These are phyloP conservation scores for Echium plantagineum DNA, from an alignment of 257 asterid species.

Conservation along the genomic window DNA sequence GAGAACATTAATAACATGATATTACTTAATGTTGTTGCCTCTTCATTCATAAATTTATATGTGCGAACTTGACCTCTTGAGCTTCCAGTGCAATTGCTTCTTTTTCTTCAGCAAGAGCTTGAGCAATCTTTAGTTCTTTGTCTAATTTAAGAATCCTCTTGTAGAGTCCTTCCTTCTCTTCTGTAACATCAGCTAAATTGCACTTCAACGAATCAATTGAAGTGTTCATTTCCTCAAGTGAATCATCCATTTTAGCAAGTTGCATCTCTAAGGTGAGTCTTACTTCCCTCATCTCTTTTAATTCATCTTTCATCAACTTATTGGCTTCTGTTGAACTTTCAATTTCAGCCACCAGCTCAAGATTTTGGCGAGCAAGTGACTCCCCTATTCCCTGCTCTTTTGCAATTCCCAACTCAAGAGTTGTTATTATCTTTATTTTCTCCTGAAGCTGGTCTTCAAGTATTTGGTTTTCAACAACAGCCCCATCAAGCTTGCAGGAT, in stretches of 20 bases:
- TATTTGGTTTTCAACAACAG: constrained; percentile 35
- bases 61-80: constrained; percentile 47
- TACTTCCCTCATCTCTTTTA: constrained; percentile 32
- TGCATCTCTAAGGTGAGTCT: constrained; percentile 53
- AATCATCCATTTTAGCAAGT: constrained; percentile 47
- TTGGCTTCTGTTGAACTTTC: constrained; percentile 37
- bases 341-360: constrained; percentile 38
- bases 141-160: constrained; percentile 28
- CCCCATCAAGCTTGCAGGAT: constrained; percentile 46
- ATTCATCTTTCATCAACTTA: constrained; percentile 43
- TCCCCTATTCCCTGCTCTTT: constrained; percentile 31
- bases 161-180: constrained; percentile 47
- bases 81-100: constrained; percentile 61
- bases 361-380: constrained; percentile 36
- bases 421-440: constrained; percentile 31
- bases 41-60: background rate
- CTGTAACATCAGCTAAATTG: constrained; percentile 35
- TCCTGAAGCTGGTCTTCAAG: constrained; percentile 59
- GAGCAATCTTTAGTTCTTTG: constrained; percentile 50
- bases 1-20: background rate
- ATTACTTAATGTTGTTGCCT: background rate
- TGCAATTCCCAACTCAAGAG: constrained; percentile 42
- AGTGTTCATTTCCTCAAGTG: constrained; percentile 43
- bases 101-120: constrained; percentile 61
- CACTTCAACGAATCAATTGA: constrained; percentile 45